These are phyloP conservation scores for Tremella mesenterica DNA, from an alignment of 768 basidiomycete species.

Conservation along the genomic window DNA sequence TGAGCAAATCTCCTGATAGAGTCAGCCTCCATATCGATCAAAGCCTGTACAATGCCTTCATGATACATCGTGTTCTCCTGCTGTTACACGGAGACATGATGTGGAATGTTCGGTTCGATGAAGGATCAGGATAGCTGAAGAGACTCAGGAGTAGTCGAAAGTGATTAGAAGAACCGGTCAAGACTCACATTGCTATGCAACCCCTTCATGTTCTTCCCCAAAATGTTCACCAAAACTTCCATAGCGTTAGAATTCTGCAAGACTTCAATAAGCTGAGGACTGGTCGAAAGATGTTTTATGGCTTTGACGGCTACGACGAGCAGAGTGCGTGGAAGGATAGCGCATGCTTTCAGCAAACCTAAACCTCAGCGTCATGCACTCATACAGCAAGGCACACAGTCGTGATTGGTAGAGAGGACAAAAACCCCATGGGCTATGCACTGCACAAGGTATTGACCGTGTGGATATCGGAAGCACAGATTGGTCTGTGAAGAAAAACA, in stretches of 20 bases:
- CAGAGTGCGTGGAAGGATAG: conserved; percentile 75
- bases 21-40: neutral
- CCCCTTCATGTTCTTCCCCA: conserved; percentile 71
- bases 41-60: neutral
- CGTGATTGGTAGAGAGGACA: too few species aligned
- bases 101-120: too few species aligned
- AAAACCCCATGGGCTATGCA: too few species aligned
- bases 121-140: too few species aligned
- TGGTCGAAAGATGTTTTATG: conserved; percentile 94
- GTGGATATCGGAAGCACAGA: neutral
- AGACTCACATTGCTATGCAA: conserved; percentile 66
- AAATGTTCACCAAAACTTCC: conserved; percentile 74
- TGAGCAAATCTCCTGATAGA: conserved; percentile 79
- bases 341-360: conserved; percentile 83
- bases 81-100: too few species aligned
- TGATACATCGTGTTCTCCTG: too few species aligned
- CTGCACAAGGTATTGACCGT: too few species aligned
- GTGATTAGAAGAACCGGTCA: neutral
- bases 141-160: conserved; percentile 4
- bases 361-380: neutral
- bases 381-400: too few species aligned
- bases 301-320: conserved; percentile 85
- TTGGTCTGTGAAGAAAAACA: too few species aligned
- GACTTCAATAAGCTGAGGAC: conserved; percentile 75
- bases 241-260: conserved; percentile 93